phyloP scores from a whole-genome alignment of 495 filamentous ascomycete species.

The Aspergillus kassunensis region DNA sequence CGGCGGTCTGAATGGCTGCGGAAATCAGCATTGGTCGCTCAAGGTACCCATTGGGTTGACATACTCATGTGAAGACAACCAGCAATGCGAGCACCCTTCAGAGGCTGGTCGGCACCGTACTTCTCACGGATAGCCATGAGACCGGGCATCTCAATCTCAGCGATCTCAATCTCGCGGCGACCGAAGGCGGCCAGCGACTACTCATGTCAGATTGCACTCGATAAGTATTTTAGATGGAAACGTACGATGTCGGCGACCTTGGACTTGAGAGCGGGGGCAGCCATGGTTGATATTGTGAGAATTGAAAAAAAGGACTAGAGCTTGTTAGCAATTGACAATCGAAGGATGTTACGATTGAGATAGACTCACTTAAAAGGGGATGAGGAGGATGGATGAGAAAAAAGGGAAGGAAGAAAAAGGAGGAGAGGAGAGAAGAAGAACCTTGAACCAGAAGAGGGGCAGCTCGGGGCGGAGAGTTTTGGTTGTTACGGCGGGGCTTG shows the following conservation, averaged over 20 bases:
- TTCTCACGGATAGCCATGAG: constrained; percentile 91
- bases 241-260: constrained; percentile 95
- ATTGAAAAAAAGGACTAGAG: constrained; percentile 1
- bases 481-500: constrained; percentile 8
- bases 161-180: constrained; percentile 97
- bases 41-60: constrained; percentile 12
- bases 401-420: constrained; percentile 11
- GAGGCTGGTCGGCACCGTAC: constrained; percentile 89
- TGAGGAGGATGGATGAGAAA: constrained; percentile 1
- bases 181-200: constrained; percentile 92
- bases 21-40: constrained; percentile 12
- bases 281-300: constrained; percentile 30
- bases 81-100: constrained; percentile 87
- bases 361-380: constrained; percentile 8
- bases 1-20: constrained; percentile 93
- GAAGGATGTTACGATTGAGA: not conserved
- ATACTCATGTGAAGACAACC: constrained; percentile 98
- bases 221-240: constrained; percentile 12
- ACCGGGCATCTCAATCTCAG: constrained; percentile 98
- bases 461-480: not conserved
- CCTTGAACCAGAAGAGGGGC: constrained; percentile 8
- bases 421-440: constrained; percentile 1
- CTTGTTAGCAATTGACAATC: constrained; percentile 13
- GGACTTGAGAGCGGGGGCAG: constrained; percentile 85
- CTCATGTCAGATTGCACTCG: constrained; percentile 2